Evolutionary conservation across 2,329 filamentous ascomycete genomes (phyloP), one percentile per base, ranked within the genome.

Genomic region (Dactylellina parvicollis): DNA sequence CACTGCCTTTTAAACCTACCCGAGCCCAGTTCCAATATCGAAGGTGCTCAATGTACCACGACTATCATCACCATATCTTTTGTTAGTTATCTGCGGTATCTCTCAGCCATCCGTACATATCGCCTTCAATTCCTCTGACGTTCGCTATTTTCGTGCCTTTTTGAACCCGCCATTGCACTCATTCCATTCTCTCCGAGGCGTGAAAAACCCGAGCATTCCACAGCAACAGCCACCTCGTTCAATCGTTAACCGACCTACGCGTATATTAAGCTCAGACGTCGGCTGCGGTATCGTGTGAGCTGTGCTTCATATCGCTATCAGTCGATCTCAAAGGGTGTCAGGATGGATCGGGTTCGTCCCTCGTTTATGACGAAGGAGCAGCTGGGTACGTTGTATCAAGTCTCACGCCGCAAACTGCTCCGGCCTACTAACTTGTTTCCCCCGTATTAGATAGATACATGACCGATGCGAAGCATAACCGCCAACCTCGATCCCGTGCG

Each of bases 291-390:
- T 38, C 47, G 28, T 32, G 32, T 10, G 28, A 22, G 18, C 24
- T 22, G 40, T n/a, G 16, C 4, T 20, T 42, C 32, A 24, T 50
- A 12, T 50, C 26, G 14, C 18, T 24, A 30, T 30, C 57, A 18
- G 8, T 36, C 10, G 20, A 24, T 26, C 22, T 49, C 42, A 28
- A 14, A 42, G 32, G 28, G 22, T 44, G n/a, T 24, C 24, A 61
- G 14, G 12, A 73, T 73, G 69, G 69, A 73, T 52, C 69, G 69
- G 54, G 69, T 65, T 44, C 69, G 69, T 24, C 69, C 60, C 46
- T 77, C 77, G 12, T 78, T 77, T 54, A 78, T 78, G 77, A 77
- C 77, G 22, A 78, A 78, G 54, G 77, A 77, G 72, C 77, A 78
- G 52, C 74, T 78, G 44, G 75, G 76, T 78, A 75, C 49, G 71